Percentiles rank a stretch among this genome's conserved stretches.
phyloP scores from a whole-genome alignment of 805 yeast species.

The Pichia ethanolica region DNA sequence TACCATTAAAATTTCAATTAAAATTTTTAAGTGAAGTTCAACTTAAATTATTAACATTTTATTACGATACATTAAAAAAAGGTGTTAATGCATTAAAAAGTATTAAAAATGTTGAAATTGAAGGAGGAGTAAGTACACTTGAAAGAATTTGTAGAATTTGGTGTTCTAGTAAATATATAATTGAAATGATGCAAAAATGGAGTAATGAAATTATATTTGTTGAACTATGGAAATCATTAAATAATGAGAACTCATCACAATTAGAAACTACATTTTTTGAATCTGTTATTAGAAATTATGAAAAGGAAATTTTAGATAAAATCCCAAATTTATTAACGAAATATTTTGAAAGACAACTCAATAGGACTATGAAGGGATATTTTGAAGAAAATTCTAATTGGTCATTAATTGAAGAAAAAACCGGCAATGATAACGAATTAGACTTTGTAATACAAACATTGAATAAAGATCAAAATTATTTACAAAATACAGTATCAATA shows the following conservation, averaged over 20 bases:
- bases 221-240: constrained; percentile 33
- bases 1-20: constrained; percentile 46
- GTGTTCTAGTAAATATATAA: constrained; percentile 30
- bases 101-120: constrained; percentile 16
- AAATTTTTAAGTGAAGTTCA: constrained; percentile 54
- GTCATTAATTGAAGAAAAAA: constrained; percentile 11
- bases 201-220: constrained; percentile 36
- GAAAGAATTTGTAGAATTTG: constrained; percentile 36
- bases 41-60: constrained; percentile 45
- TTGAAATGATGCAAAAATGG: constrained; percentile 35
- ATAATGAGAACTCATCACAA: constrained; percentile 8
- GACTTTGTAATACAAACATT: constrained; percentile 21
- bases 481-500: constrained; percentile 25
- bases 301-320: constrained; percentile 22
- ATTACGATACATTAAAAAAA: constrained; percentile 35
- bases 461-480: constrained; percentile 22
- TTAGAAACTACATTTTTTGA: constrained; percentile 34
- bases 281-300: constrained; percentile 34
- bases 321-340: constrained; percentile 24
- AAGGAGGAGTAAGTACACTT: constrained; percentile 20
- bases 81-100: constrained; percentile 38
- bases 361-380: constrained; percentile 30
- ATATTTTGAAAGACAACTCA: constrained; percentile 31
- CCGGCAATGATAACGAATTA: constrained; percentile 18
- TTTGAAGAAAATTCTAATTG: constrained; percentile 26